These are phyloP conservation scores for Pinus taeda DNA, from an alignment of 75 land plant genomes.

Conservation along the genomic window DNA sequence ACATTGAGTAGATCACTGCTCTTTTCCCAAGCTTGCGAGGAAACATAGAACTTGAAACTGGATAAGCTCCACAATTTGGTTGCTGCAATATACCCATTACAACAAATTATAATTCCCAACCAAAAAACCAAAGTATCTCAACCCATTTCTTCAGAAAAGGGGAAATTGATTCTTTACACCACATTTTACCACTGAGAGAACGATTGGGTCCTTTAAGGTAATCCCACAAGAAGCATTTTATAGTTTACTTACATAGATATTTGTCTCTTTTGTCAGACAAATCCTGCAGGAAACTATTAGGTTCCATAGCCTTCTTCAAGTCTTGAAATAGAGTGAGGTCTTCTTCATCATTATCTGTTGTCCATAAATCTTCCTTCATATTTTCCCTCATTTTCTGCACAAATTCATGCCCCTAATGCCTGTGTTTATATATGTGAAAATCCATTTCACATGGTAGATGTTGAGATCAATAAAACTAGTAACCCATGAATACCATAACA, in stretches of 20 bases:
- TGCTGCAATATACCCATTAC: constrained; percentile 16
- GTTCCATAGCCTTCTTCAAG: constrained; percentile 55
- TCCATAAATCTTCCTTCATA: constrained; percentile 32
- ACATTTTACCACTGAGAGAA: neutral
- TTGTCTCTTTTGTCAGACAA: constrained; percentile 42
- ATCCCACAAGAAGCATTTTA: neutral
- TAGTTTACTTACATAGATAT: constrained; percentile 38
- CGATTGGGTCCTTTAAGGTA: neutral
- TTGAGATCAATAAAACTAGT: too few relatives aligned
- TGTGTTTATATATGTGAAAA: too few relatives aligned
- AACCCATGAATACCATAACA: neutral
- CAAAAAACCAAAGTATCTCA: neutral
- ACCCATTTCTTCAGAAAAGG: neutral
- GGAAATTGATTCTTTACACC: neutral
- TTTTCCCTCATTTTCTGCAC: constrained; percentile 21
- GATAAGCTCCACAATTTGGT: constrained; percentile 46
- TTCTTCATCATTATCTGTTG: constrained; percentile 45
- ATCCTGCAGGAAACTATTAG: constrained; percentile 17
- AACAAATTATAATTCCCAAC: neutral
- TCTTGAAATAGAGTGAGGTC: constrained; percentile 73
- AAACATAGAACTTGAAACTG: constrained; percentile 44
- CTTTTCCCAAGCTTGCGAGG: constrained; percentile 41
- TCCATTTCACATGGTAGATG: too few relatives aligned
- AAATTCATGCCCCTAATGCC: too few relatives aligned
- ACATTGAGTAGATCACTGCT: constrained; percentile 55